Base-by-base conservation (phyloP, 2,329 filamentous ascomycete genomes). In the Talaromyces sp. region DNA sequence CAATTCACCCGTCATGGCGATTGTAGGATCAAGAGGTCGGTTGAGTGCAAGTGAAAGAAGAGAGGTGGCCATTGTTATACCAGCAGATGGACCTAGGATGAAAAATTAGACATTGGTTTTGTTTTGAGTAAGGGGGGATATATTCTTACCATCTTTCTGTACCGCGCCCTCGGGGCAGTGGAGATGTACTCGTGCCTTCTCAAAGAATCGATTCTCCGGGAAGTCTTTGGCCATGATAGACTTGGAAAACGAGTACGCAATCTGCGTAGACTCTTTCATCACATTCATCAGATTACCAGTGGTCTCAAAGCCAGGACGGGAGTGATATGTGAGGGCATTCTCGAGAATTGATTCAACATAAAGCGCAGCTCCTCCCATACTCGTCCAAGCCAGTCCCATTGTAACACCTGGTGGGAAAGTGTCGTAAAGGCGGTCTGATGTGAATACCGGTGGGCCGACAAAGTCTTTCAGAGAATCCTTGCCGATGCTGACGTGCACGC, bases 371-470 rank as follows among this genome's bases (percentile, higher is more conserved):
- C 95, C 95, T 64, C 95, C 95, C 86, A 99, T 92, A 72, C 92
- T 91, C 7, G 96, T 99, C 95, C 95, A 99, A 7, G 95, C 95
- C 58, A 99, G 85, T 66, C 95, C 95, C 95, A 99, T 98, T 27
- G 93, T 91, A 16, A 99, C 95, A 76, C 95, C 95, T 1, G 95
- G 86, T 4, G 96, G 95, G 63, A 92, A 96, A 55, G 88, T 87
- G 70, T 99, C 95, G 81, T 98, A 99, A 14, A 99, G 83, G 60
- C 96, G 88, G 76, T 99, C 95, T 4, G 95, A 92, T 0, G 92
- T 99, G 79, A 96, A 99, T 59, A 98, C 86, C 1, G 95, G 93
- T 1, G 95, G 93, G 2, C 95, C 95, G 63, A 99, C 94, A 72
- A 97, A 99, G 76, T 99, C 95, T 72, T 96, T 96, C 58, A 99